Percentiles rank a stretch among this genome's conserved stretches.
phyloP scores from a whole-genome alignment of 2,329 filamentous ascomycete species.

The Fusarium sulawesiense region DNA sequence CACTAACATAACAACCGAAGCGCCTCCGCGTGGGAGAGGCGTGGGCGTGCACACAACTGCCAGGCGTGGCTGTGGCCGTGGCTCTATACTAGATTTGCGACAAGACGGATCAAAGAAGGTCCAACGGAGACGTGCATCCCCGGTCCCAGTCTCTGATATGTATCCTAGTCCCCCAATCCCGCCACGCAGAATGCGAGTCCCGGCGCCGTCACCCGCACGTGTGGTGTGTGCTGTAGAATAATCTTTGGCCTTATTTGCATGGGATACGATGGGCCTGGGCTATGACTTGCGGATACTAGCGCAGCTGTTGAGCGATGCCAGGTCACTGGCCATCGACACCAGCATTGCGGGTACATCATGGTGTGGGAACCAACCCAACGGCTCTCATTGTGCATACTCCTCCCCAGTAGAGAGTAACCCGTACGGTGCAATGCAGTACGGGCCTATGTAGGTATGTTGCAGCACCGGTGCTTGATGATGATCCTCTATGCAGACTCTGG shows the following conservation, averaged over 20 bases:
- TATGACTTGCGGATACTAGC: constrained; percentile 48
- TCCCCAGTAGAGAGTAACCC: neutral
- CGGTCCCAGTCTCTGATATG: constrained; percentile 7
- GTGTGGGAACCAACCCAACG: constrained; percentile 43
- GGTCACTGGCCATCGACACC: constrained; percentile 42
- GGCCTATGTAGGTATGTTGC: neutral
- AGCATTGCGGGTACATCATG: constrained; percentile 42
- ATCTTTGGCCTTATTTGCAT: constrained; percentile 46
- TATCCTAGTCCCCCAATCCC: constrained; percentile 24
- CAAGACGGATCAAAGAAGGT: constrained; percentile 41
- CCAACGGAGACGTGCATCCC: constrained; percentile 36
- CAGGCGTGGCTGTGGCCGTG: constrained; percentile 36
- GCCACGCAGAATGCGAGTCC: constrained; percentile 41
- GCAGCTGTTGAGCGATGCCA: constrained; percentile 43
- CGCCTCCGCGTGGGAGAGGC: constrained; percentile 30
- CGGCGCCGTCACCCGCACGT: constrained; percentile 43
- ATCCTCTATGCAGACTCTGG: constrained; percentile 42
- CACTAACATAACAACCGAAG: constrained; percentile 26
- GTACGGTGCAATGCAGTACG: neutral
- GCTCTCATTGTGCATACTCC: constrained; percentile 25
- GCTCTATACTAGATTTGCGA: constrained; percentile 42
- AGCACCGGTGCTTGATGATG: constrained; percentile 31
- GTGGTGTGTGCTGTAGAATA: constrained; percentile 41
- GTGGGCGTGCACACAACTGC: constrained; percentile 20
- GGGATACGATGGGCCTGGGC: constrained; percentile 33